phyloP scores from a whole-genome alignment of 306 rosid genomes.

The Styphnolobium japonicum region DNA sequence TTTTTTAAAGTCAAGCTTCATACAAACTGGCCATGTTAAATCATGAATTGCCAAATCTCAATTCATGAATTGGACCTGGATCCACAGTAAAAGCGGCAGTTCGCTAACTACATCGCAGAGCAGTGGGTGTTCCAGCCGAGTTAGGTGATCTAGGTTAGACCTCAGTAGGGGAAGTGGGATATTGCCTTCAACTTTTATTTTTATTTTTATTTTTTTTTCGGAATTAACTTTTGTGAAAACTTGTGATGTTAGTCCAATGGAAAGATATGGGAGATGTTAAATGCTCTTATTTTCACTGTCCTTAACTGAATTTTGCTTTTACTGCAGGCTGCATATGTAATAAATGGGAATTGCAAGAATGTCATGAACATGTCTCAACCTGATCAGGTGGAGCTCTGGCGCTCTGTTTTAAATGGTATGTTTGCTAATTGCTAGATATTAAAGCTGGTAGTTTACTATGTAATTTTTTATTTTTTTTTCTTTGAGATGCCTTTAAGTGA shows the following conservation, averaged over 20 bases:
- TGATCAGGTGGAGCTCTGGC: slow-evolving; percentile 97
- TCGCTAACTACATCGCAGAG: too few species aligned
- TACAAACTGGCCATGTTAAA: too few species aligned
- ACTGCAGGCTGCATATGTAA: slow-evolving; percentile 82
- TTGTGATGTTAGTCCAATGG: neutral
- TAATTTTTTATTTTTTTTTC: neutral
- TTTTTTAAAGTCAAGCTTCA: too few species aligned
- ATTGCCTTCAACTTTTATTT: slow-evolving; percentile 1
- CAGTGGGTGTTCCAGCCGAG: too few species aligned
- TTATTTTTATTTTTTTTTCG: neutral
- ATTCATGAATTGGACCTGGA: too few species aligned
- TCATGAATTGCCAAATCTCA: too few species aligned
- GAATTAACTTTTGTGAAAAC: neutral
- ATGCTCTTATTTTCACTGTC: neutral
- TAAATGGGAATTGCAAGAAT: slow-evolving; percentile 86
- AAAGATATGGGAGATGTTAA: neutral
- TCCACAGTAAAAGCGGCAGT: too few species aligned
- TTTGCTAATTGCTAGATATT: slow-evolving; percentile 25
- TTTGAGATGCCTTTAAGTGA: neutral
- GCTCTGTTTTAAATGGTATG: slow-evolving; percentile 71
- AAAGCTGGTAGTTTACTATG: neutral
- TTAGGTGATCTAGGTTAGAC: neutral
- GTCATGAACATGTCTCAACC: slow-evolving; percentile 97
- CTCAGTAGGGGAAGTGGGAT: neutral
- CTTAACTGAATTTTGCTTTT: slow-evolving; percentile 12